Percentiles rank a stretch among this genome's conserved stretches.
phyloP scores from a whole-genome alignment of 345 rosid genomes.

The Citrus australasica region DNA sequence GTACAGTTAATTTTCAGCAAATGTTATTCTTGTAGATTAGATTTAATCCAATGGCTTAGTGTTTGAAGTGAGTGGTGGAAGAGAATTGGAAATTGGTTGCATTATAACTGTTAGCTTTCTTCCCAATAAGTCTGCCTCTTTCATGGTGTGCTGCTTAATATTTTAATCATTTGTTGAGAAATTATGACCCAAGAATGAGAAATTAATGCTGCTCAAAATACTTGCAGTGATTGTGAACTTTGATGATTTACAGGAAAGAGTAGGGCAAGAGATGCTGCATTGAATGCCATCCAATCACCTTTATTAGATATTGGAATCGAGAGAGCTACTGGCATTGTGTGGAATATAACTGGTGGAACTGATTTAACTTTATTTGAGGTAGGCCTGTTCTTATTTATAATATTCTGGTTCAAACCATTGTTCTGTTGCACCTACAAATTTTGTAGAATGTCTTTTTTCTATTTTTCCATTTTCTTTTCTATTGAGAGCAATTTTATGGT shows the following conservation, averaged over 20 bases:
- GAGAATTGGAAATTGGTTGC: background rate
- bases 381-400: constrained; percentile 2
- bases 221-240: background rate
- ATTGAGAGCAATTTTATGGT: background rate
- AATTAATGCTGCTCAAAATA: background rate
- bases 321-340: constrained; percentile 93
- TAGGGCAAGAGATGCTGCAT: constrained; percentile 94
- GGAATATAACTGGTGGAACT: constrained; percentile 94
- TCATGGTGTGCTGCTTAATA: background rate
- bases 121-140: background rate
- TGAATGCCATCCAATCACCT: constrained; percentile 91
- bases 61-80: background rate
- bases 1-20: background rate
- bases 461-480: background rate
- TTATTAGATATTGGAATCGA: constrained; percentile 84
- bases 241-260: constrained; percentile 49
- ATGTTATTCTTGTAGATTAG: background rate
- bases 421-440: too few relatives aligned
- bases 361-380: constrained; percentile 90
- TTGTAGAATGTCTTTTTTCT: background rate
- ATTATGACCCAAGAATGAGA: background rate
- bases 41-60: background rate
- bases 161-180: background rate
- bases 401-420: background rate
- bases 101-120: background rate